Evolutionary conservation across 2,329 filamentous ascomycete genomes (phyloP), one percentile per base, ranked within the genome.

Genomic region (Sporothrix dimorphospora): DNA sequence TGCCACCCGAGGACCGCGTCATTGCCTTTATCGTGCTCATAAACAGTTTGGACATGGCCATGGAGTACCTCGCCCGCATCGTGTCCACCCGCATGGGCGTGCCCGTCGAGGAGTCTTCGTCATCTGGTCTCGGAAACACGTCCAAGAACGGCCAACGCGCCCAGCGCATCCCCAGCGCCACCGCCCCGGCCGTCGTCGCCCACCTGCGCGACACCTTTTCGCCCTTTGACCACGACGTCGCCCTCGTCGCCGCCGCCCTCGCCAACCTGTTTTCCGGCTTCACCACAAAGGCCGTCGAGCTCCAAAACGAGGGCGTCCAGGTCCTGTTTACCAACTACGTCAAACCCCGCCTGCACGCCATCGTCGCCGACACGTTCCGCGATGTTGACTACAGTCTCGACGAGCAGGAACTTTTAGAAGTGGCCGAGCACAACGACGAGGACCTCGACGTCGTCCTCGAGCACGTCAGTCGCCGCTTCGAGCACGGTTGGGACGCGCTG

Each of bases 21-120:
- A 89, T 98, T 69, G 87, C 92, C 4, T 99, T 99, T 80, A 89
- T 98, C 19, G 91, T 98, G 27, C 87, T 98, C 63, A 94, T 98
- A 81, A 99, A 99, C 85, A 98, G 95, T 79, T 89, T 99, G 34
- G 95, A 99, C 79, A 89, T 97, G 73, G 91, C 94, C 11, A 93
- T 93, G 74, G 94, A 98, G 78, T 99, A 99, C 81, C 88, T 98
- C 68, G 88, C 89, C 19, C 92, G 95, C 71, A 98, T 99, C 76
- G 91, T 98, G 59, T 86, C 87, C 42, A 87, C 89, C 45, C 89
- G 91, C 65, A 84, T 94, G 34, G 83, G 83, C 45, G 80, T 81
- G 19, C 77, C 83, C 0, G 79, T 81, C 6, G 82, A 83, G 1
- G 77, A 76, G 3, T 75, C 74, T 21, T 79, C 82, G 40, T 78